Conservation (phyloP, 202 grass and related monocot species). For the Zizania palustris region DNA sequence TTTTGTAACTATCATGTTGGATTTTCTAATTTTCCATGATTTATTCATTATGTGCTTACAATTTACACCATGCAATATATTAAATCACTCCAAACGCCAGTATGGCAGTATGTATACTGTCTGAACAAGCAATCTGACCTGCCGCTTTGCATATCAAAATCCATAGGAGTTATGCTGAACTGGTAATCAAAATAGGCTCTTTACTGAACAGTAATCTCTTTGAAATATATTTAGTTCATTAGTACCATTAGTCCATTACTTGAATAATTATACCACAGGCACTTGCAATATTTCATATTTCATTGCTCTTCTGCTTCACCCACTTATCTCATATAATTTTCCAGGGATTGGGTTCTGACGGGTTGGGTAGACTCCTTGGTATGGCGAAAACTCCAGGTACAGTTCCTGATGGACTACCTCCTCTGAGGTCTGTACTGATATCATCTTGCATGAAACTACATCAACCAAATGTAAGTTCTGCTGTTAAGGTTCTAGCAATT, state of each 20-base stretch:
- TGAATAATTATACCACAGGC: constrained; percentile 26
- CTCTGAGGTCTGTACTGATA: constrained; percentile 62
- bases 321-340: constrained; percentile 31
- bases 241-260: constrained; percentile 2
- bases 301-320: constrained; percentile 30
- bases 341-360: constrained; percentile 68
- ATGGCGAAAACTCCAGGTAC: constrained; percentile 69
- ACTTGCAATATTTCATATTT: constrained; percentile 12
- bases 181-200: not conserved
- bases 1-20: not conserved
- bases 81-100: not conserved
- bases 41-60: constrained; percentile 3
- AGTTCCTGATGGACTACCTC: constrained; percentile 74
- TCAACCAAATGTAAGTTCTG: constrained; percentile 74
- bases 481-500: not conserved
- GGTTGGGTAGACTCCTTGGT: constrained; percentile 70
- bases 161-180: constrained; percentile 11
- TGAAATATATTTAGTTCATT: not conserved
- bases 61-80: constrained; percentile 19
- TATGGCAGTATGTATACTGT: not conserved
- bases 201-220: constrained; percentile 27
- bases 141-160: not conserved
- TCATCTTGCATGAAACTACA: constrained; percentile 70
- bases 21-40: not conserved
- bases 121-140: not conserved